Base-by-base conservation (phyloP, 2,329 filamentous ascomycete species). In the Dothiorella sarmentorum region DNA sequence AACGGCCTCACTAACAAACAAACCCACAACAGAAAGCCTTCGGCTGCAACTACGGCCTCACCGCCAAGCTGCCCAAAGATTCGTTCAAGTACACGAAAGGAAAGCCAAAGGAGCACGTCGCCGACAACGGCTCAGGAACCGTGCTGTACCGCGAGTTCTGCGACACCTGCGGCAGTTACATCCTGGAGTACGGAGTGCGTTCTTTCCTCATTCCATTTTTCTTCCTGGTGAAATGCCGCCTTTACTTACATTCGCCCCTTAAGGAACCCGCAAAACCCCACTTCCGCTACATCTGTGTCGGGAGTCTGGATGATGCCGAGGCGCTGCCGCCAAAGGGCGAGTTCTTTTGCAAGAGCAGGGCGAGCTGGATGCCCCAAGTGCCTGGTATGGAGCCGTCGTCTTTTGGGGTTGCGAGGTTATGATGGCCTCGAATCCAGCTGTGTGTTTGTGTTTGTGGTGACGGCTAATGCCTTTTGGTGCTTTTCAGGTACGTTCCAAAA, bases 331-430 rank as follows among this genome's bases (percentile, higher is more conserved):
- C 67, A 7, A 69, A 85, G 67, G 89, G 89, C 7, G 85, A 88
- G 61, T 91, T 93, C 73, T 95, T 86, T 72, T 95, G 89, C 71
- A 87, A 60, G 24, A 56, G 61, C 15, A 42, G 66, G 33, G 62
- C 61, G 26, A 57, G 29, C 7, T 67, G 67, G 67, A 58, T 68
- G 58, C 66, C 65, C 2, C 63, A 66, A 57, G 56, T 68, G 38
- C 63, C 65, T 35, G 61, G 67, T 61, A 63, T 61, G 61, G 43
- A 11, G 15, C 10, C 17, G 35, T 20, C 33, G 11, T 6, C n/a
- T 38, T 6, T 27, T 15, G 43, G 45, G 2, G 15, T 27, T 7
- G 44, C n/a, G 38, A 45, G 33, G 47, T 20, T 55, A 26, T 63
- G 22, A 38, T 9, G 18, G 43, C n/a, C n/a, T n/a, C n/a, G n/a